Percentiles rank a stretch among this genome's conserved stretches.
These are phyloP conservation scores for Leonotis leonurus DNA, from an alignment of 257 asterid species.

Conservation along the genomic window DNA sequence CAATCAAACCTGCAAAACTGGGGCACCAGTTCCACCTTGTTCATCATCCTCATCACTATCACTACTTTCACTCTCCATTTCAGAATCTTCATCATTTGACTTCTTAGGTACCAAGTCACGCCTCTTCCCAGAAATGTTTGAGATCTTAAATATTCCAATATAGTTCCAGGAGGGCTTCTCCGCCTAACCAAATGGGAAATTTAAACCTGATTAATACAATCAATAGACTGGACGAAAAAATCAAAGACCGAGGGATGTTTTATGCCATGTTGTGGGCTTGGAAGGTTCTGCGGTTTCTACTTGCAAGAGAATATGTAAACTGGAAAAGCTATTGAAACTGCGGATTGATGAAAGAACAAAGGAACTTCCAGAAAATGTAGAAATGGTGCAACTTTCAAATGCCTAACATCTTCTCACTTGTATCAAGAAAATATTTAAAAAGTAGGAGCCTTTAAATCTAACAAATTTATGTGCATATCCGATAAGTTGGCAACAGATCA, in stretches of 20 bases:
- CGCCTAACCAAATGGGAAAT: conserved; percentile 39
- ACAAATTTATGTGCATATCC: too few species aligned
- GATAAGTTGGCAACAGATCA: neutral
- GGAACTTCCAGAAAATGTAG: neutral
- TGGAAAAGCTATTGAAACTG: neutral
- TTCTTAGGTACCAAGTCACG: conserved; percentile 60
- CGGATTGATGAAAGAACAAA: neutral
- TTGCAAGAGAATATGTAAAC: neutral
- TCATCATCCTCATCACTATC: conserved; percentile 75
- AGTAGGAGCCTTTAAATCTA: too few species aligned
- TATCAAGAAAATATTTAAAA: neutral
- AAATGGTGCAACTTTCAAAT: neutral
- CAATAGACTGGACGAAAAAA: neutral
- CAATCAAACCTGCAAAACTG: conserved; percentile 56
- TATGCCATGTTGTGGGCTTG: neutral
- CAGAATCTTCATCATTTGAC: conserved; percentile 42
- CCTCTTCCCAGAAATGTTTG: conserved; percentile 80
- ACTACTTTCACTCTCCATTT: conserved; percentile 74
- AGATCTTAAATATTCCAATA: conserved; percentile 64
- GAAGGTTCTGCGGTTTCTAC: neutral
- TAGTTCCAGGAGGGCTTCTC: conserved; percentile 64
- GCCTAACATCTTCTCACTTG: neutral
- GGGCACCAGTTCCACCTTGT: conserved; percentile 46
- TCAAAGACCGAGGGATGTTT: neutral
- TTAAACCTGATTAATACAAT: neutral